Conservation (phyloP, 2,329 filamentous ascomycete species). For the Chrysosporium keratinophilum region DNA sequence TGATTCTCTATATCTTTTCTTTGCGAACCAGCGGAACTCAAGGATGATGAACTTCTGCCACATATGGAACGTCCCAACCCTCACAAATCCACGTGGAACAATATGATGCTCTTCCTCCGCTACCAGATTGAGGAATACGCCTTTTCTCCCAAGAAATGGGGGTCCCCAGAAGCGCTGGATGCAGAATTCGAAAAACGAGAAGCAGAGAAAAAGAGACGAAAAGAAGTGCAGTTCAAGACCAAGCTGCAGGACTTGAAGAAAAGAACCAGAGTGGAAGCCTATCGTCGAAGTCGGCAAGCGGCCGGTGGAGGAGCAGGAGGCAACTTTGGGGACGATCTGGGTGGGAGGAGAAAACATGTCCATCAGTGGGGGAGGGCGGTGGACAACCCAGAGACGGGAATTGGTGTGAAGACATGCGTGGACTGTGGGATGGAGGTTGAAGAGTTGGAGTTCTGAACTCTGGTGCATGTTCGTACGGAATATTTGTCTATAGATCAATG, state of each 20-base stretch:
- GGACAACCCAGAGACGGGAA: slow-evolving; percentile 47
- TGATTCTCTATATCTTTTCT: slow-evolving; percentile 2
- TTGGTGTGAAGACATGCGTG: slow-evolving; percentile 59
- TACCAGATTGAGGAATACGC: slow-evolving; percentile 94
- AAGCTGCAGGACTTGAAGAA: slow-evolving; percentile 87
- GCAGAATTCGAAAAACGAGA: slow-evolving; percentile 76
- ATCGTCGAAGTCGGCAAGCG: slow-evolving; percentile 57
- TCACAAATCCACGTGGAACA: slow-evolving; percentile 91
- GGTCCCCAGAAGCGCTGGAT: slow-evolving; percentile 71
- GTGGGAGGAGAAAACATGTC: slow-evolving; percentile 60
- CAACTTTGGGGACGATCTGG: slow-evolving; percentile 67
- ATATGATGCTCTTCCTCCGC: slow-evolving; percentile 95
- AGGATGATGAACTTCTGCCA: slow-evolving; percentile 73
- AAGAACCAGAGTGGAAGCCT: slow-evolving; percentile 82
- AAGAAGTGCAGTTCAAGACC: slow-evolving; percentile 82
- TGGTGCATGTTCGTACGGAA: not conserved
- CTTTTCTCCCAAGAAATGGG: slow-evolving; percentile 75
- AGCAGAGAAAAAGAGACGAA: slow-evolving; percentile 67
- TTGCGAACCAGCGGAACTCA: slow-evolving; percentile 61
- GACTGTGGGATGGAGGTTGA: slow-evolving; percentile 60
- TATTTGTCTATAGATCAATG: too few species aligned
- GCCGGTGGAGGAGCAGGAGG: slow-evolving; percentile 33
- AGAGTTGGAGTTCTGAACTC: slow-evolving; percentile 46
- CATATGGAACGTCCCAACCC: slow-evolving; percentile 86
- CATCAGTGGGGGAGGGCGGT: slow-evolving; percentile 68